Base-by-base conservation (phyloP, 2,329 filamentous ascomycete species). In the Parafenestella ontariensis region DNA sequence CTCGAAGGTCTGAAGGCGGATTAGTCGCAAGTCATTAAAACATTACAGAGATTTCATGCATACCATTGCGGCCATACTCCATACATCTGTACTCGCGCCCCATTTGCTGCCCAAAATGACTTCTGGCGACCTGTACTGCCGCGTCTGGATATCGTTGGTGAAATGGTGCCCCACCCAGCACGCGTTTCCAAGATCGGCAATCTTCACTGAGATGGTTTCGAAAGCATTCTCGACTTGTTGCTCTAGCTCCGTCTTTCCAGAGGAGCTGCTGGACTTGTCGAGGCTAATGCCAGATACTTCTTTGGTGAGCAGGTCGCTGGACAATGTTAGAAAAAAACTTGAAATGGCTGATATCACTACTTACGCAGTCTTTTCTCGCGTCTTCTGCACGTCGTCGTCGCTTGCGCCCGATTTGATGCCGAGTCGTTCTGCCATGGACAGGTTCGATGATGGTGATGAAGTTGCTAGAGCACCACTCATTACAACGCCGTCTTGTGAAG, bases 61-160 rank as follows among this genome's bases (percentile, higher is more conserved):
- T 83, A 98, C 95, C 95, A 99, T 99, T 65, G 91, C 91, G 54
- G 95, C 93, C 95, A 99, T 99, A 78, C 94, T 98, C 95, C 95
- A 99, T 7, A 98, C 91, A 77, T 99, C 95, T 1, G 95, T 98
- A 74, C 94, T 98, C n/a, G 95, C 95, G 64, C 95, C 95, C 95
- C 95, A 99, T 81, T 98, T 98, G 3, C 92, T 87, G 34, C 95
- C 95, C 18, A 99, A 81, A 56, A 99, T 98, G 52, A 99, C 95
- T 78, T 99, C 95, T 1, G 95, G 95, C 1, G 95, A 98, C 52
- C 95, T 85, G 77, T 99, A 99, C 78, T 99, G 95, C 70, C 95
- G 85, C 8, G 95, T 99, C 76, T 99, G 95, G 69, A 99, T 99
- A 75, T 99, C 95, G 74, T 99, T 97, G 72, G 95, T 99, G 78